A percentile compares a stretch with the other conserved stretches of the same genome.
These are phyloP conservation scores for Neovahlkampfia damariscottae DNA, from an alignment of 78 protist genomes.

Conservation along the genomic window DNA sequence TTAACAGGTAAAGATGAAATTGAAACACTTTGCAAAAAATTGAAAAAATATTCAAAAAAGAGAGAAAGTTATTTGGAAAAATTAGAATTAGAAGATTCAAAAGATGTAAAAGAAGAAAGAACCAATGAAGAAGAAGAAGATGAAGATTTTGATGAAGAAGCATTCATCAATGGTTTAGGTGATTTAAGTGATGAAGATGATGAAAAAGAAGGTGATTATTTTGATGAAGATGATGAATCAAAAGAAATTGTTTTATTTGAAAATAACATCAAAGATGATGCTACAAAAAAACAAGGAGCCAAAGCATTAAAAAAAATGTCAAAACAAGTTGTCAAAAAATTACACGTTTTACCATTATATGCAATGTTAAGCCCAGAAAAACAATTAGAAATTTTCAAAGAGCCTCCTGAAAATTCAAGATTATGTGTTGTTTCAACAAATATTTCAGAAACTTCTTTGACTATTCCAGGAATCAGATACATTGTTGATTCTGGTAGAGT, in stretches of 20 bases:
- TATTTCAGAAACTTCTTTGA: constrained; percentile 97
- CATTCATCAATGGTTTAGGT: background rate
- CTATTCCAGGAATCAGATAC: constrained; percentile 87
- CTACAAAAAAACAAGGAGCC: background rate
- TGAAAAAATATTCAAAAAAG: constrained; percentile 1
- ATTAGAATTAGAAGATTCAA: constrained; percentile 11
- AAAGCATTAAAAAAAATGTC: constrained; percentile 10
- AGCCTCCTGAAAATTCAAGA: constrained; percentile 61
- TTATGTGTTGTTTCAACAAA: constrained; percentile 95
- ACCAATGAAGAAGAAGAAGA: background rate
- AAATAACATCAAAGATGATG: background rate
- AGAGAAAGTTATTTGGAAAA: background rate
- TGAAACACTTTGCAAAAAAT: constrained; percentile 6
- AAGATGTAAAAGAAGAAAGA: constrained; percentile 29
- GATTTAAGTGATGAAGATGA: constrained; percentile 11
- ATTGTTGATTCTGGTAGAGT: constrained; percentile 75
- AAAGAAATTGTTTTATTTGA: background rate
- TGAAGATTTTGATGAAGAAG: constrained; percentile 9
- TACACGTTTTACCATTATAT: constrained; percentile 88
- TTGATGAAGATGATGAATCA: constrained; percentile 8
- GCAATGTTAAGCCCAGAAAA: constrained; percentile 50
- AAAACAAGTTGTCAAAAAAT: background rate
- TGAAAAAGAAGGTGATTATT: constrained; percentile 9
- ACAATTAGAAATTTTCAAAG: constrained; percentile 54
- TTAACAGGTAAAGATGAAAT: constrained; percentile 88